phyloP scores from a whole-genome alignment of 2,329 filamentous ascomycete species.

The Trichoderma breve region DNA sequence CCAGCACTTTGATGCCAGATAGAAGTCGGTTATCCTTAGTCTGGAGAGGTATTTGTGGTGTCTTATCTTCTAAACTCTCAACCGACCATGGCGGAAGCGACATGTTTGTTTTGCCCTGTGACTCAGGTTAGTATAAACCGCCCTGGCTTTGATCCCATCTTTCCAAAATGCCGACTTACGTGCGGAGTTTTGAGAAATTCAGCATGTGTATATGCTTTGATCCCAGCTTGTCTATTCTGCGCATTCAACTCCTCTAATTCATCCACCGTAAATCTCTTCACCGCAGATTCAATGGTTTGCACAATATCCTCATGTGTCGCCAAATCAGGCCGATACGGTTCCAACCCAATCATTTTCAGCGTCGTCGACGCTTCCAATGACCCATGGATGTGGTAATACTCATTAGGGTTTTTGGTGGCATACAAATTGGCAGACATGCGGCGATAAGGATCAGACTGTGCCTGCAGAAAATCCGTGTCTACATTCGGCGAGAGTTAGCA shows the following conservation, averaged over 20 bases:
- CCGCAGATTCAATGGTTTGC: slow-evolving; percentile 56
- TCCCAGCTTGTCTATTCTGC: slow-evolving; percentile 56
- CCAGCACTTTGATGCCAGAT: slow-evolving; percentile 68
- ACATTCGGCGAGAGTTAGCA: neutral
- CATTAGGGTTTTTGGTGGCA: slow-evolving; percentile 60
- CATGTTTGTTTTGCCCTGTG: slow-evolving; percentile 45
- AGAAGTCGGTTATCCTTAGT: slow-evolving; percentile 35
- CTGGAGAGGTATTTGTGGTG: slow-evolving; percentile 46
- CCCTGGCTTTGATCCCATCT: neutral
- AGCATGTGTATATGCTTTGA: slow-evolving; percentile 57
- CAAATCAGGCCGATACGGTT: slow-evolving; percentile 59
- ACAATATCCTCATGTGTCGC: slow-evolving; percentile 60
- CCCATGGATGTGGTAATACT: slow-evolving; percentile 74
- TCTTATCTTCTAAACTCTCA: slow-evolving; percentile 47
- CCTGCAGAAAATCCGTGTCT: slow-evolving; percentile 71
- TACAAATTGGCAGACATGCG: slow-evolving; percentile 72
- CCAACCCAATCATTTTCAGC: slow-evolving; percentile 66
- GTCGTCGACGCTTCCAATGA: slow-evolving; percentile 70
- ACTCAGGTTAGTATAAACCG: neutral
- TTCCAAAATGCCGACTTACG: slow-evolving; percentile 25
- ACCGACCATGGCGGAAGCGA: slow-evolving; percentile 49
- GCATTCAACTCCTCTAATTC: slow-evolving; percentile 60
- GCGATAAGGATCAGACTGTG: slow-evolving; percentile 69
- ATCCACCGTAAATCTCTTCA: slow-evolving; percentile 51
- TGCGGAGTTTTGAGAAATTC: slow-evolving; percentile 56